Base-by-base conservation (phyloP, 306 rosid species). In the Comarum palustre region DNA sequence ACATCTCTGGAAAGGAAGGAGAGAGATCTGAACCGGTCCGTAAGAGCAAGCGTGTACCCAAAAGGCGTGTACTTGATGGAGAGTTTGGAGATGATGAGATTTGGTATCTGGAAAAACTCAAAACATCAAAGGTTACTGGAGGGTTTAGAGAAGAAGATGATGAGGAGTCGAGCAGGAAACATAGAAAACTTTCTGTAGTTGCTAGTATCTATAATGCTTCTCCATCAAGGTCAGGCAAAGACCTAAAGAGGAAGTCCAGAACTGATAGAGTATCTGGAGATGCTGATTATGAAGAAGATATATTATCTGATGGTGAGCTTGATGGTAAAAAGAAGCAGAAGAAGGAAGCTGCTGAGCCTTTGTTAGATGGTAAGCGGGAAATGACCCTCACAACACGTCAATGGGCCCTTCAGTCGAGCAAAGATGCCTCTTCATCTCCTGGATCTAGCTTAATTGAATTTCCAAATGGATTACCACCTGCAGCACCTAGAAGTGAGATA, bases 391-490 rank as follows among this genome's bases (percentile, higher is more conserved):
- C 92, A 34, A 90, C 90, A 2, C 96, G 96, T 67, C 97, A 91
- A 77, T 80, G 96, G 47, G 96, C 99, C 42, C 96, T 91, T 79
- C 97, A 91, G 52, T 89, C 96, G 29, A 78, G 97, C 87, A 95
- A 83, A 83, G 97, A 95, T 73, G 82, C 96, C 20, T 83, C 96
- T 24, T 82, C 89, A 9, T 61, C 89, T 66, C 76, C 86, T 67
- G 89, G 92, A 66, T 71, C 85, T 64, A 87, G 88, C 75, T 71
- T 91, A 75, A 84, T 95, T 2, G 96, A 95, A 79, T 95, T 91
- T 83, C 99, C 97, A n/a, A 90, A 95, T 54, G 99, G 99, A 71
- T 82, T 95, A 68, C 97, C 96, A 6, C 97, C 96, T 73, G 97
- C 93, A 47, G 93, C 96, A 1, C 78, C 99, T 47, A 87, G 99